Conservation (phyloP, 1,284 basidiomycete species). For the Golubevia pallescens region DNA sequence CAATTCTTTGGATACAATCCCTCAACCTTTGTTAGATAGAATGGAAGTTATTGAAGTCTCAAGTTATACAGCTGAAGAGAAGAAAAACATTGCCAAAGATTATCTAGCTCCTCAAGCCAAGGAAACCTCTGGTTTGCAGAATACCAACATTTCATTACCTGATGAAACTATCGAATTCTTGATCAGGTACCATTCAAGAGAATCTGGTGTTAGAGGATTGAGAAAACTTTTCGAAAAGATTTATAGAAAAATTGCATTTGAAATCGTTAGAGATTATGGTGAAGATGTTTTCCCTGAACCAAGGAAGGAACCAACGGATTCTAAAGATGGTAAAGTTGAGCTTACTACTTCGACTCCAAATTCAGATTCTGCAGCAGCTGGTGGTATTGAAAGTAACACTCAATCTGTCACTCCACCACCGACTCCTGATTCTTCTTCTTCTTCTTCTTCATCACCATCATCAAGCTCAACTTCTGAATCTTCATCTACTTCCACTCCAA, state of each 20-base stretch:
- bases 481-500: too few relatives aligned
- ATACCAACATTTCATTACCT: conserved; percentile 53
- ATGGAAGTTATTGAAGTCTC: conserved; percentile 88
- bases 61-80: conserved; percentile 83
- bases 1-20: conserved; percentile 80
- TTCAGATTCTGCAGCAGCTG: conserved; percentile 20
- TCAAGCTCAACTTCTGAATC: too few relatives aligned
- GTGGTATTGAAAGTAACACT: conserved; percentile 45
- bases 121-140: conserved; percentile 79
- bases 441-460: not conserved
- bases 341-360: conserved; percentile 28
- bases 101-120: conserved; percentile 95
- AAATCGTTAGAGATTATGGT: conserved; percentile 88
- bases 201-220: conserved; percentile 74
- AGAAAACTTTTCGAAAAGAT: conserved; percentile 72
- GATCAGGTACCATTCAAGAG: conserved; percentile 95
- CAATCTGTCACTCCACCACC: conserved; percentile 52
- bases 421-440: not conserved
- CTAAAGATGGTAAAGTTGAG: conserved; percentile 28
- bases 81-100: conserved; percentile 85
- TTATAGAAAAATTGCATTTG: conserved; percentile 93
- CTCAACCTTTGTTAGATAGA: conserved; percentile 91
- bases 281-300: conserved; percentile 83
- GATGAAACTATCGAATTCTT: conserved; percentile 76
- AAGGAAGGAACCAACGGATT: conserved; percentile 62